Percentiles rank a stretch among this genome's conserved stretches.
phyloP scores from a whole-genome alignment of 148 eudicot genomes.

The Tetragonia tetragonoides region DNA sequence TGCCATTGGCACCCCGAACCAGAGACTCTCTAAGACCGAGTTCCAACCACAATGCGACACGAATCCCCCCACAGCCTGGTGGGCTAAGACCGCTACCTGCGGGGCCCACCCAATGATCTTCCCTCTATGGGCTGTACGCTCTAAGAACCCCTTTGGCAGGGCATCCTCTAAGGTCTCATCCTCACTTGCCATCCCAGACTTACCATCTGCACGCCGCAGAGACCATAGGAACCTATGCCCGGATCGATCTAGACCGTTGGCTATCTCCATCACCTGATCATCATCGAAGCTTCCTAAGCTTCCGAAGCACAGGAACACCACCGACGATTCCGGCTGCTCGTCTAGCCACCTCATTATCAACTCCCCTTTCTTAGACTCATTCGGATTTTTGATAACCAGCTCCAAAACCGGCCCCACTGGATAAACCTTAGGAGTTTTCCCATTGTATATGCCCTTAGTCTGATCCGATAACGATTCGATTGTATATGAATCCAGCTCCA shows the following conservation, averaged over 20 bases:
- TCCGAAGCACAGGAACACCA: constrained; percentile 48
- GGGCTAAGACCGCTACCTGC: constrained; percentile 30
- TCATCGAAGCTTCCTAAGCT: constrained; percentile 35
- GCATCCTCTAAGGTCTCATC: constrained; percentile 16
- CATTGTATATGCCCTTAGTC: background rate
- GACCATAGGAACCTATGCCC: constrained; percentile 41
- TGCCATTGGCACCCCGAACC: constrained; percentile 34
- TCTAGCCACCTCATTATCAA: constrained; percentile 33
- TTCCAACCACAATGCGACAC: constrained; percentile 44
- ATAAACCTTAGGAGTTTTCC: constrained; percentile 23
- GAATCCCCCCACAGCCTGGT: constrained; percentile 30
- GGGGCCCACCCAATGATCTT: constrained; percentile 42
- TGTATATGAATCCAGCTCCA: constrained; percentile 26
- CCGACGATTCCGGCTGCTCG: constrained; percentile 32
- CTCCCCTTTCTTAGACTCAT: background rate
- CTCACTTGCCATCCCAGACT: background rate
- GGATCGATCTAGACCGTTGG: constrained; percentile 31
- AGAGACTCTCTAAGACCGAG: constrained; percentile 35
- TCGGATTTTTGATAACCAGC: background rate
- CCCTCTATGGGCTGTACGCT: constrained; percentile 25
- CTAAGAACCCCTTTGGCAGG: constrained; percentile 37
- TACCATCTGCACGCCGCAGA: constrained; percentile 12
- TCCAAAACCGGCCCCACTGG: constrained; percentile 37
- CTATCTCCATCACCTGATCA: constrained; percentile 40
- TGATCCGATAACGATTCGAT: background rate